Evolutionary conservation across 1,284 basidiomycete genomes (phyloP).

Genomic region (Pseudozyma pruni): DNA sequence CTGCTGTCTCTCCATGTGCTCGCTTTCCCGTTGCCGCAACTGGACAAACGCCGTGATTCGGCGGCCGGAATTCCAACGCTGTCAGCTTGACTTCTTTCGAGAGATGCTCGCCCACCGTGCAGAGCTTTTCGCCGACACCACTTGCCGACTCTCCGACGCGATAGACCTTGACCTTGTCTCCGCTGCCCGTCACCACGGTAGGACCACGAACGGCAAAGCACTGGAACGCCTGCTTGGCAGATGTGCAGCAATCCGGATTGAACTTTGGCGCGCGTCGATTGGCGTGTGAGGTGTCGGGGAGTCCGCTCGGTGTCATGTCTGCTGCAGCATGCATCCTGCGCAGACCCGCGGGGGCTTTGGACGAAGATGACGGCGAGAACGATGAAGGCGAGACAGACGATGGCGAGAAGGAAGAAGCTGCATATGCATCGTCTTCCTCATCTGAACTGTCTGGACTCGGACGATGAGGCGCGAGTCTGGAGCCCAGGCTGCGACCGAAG

Average conservation of each 20-base stretch:
- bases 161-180: conserved; percentile 57
- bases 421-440: conserved; percentile 33
- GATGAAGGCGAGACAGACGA: conserved; percentile 17
- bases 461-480: conserved; percentile 1
- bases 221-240: conserved; percentile 36
- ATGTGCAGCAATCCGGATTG: conserved; percentile 39
- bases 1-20: conserved; percentile 40
- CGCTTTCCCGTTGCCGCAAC: conserved; percentile 19
- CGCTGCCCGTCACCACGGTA: conserved; percentile 49
- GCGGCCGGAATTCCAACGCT: conserved; percentile 48
- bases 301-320: conserved; percentile 36
- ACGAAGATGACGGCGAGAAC: conserved; percentile 24
- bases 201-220: conserved; percentile 49
- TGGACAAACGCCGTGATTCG: conserved; percentile 30
- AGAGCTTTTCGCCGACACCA: conserved; percentile 47
- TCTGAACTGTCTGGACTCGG: conserved; percentile 39
- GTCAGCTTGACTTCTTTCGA: conserved; percentile 54
- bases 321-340: conserved; percentile 22
- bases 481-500: conserved; percentile 25
- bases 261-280: conserved; percentile 49
- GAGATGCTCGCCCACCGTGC: conserved; percentile 46
- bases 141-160: conserved; percentile 46
- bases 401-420: conserved; percentile 16
- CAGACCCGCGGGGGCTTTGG: conserved; percentile 26
- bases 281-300: conserved; percentile 45